Evolutionary conservation across 495 filamentous ascomycete genomes (phyloP), one percentile per base, ranked within the genome.

Genomic region (Penicillium maclennaniae): DNA sequence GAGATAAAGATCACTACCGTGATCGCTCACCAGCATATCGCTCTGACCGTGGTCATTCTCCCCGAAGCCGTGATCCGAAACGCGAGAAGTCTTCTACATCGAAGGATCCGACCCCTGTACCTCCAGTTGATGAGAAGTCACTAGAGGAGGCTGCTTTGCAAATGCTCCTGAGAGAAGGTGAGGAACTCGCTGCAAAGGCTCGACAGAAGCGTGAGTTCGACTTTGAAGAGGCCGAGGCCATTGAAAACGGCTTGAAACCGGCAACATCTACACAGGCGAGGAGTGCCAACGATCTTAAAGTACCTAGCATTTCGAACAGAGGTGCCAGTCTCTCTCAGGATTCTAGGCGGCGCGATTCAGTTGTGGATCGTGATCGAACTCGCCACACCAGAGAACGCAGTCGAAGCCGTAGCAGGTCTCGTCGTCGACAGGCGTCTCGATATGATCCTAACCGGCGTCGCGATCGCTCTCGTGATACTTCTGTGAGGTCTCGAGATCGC

Each of bases 161-260:
- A 50, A 57, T 76, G 37, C 71, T 86, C 4, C 54, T 85, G 21
- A 78, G 77, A 58, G 84, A 87, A 66, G 79, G 83, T 43, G 75
- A 84, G 55, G 77, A 83, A 47, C 70, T 80, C 39, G 80, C 81
- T 14, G 82, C 81, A 15, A 86, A 84, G 55, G 74, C 79, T 7
- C 70, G 76, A 23, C 74, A 77, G 52, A 79, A 82, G 52, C 79
- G 79, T 4, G 80, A 84, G 38, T 77, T 82, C 38, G 83, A 86
- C 51, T 78, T 78, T 44, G 75, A 76, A 54, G 68, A 76, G 59
- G 75, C 75, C 6, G 75, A 78, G 51, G 75, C 71, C 9, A 73
- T 74, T 43, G 75, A 78, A 46, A 74, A 72, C 45, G 73, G 72
- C 12, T 62, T 75, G 28, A 76, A 74, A 45, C 50, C 64, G 16